Percentiles rank a stretch among this genome's conserved stretches.
Evolutionary conservation across 2,329 filamentous ascomycete genomes (phyloP).

Genomic region (Aureobasidium sp.): DNA sequence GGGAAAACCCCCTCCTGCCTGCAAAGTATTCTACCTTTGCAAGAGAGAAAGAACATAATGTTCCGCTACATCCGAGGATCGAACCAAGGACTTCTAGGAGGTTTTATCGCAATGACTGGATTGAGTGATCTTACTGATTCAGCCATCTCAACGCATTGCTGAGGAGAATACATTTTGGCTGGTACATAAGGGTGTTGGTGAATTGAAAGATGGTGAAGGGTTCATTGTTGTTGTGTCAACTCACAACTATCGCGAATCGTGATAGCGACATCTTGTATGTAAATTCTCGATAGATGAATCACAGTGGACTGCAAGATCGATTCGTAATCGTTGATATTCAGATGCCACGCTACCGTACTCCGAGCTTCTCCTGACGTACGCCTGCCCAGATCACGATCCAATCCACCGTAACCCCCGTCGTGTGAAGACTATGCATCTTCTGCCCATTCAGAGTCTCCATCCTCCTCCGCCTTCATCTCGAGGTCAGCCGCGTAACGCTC

Average conservation of each 20-base stretch:
- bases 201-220: no score
- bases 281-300: neutral
- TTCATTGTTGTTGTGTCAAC: neutral
- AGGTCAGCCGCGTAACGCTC: neutral
- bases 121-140: neutral
- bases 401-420: neutral
- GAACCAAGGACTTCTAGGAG: neutral
- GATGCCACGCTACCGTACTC: neutral
- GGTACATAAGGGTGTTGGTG: no score
- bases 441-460: neutral
- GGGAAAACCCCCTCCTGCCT: neutral
- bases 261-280: accelerated
- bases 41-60: neutral
- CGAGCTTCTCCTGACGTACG: neutral
- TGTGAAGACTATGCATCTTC: neutral
- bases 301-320: neutral
- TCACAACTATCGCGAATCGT: neutral
- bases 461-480: neutral
- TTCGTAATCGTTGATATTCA: neutral
- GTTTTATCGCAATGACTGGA: neutral
- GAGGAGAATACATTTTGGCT: neutral
- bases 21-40: neutral
- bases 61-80: neutral
- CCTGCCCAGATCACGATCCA: neutral
- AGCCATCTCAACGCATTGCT: neutral